Evolutionary conservation across 2,329 filamentous ascomycete species (phyloP).

Genomic region (Ophiosphaerella narmari): DNA sequence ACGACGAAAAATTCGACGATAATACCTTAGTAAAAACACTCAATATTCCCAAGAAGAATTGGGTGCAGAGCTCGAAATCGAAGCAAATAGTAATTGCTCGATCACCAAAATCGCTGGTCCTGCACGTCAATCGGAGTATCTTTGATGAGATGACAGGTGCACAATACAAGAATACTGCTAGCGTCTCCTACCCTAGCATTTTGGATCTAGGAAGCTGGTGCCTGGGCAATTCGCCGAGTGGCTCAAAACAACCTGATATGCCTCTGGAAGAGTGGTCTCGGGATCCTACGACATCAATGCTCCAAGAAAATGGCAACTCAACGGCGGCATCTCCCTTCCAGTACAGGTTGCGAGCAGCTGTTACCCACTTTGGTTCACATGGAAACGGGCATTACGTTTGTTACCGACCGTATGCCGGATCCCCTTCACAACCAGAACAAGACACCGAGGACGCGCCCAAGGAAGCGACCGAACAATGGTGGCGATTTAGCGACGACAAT

Average conservation of each 20-base stretch:
- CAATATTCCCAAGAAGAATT: slow-evolving; percentile 61
- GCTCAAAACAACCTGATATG: slow-evolving; percentile 32
- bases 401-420: slow-evolving; percentile 71
- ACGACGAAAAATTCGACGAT: slow-evolving; percentile 72
- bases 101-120: slow-evolving; percentile 76
- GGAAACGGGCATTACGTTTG: slow-evolving; percentile 97
- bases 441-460: slow-evolving; percentile 20
- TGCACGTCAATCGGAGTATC: slow-evolving; percentile 90
- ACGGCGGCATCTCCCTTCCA: slow-evolving; percentile 48
- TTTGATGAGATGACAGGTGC: slow-evolving; percentile 83
- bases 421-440: neutral
- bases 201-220: slow-evolving; percentile 87
- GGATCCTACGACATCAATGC: slow-evolving; percentile 73
- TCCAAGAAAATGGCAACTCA: slow-evolving; percentile 58
- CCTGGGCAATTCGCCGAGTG: slow-evolving; percentile 61
- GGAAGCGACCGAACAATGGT: slow-evolving; percentile 67
- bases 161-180: slow-evolving; percentile 81
- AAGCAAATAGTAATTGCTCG: slow-evolving; percentile 86
- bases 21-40: slow-evolving; percentile 58
- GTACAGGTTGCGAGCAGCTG: slow-evolving; percentile 80
- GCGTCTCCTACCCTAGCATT: slow-evolving; percentile 73
- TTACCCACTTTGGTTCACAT: slow-evolving; percentile 88
- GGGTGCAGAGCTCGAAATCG: slow-evolving; percentile 80
- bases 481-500: slow-evolving; percentile 86
- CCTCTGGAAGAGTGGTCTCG: slow-evolving; percentile 70